Base-by-base conservation (phyloP, 148 eudicot species). In the Cornus kousa region DNA sequence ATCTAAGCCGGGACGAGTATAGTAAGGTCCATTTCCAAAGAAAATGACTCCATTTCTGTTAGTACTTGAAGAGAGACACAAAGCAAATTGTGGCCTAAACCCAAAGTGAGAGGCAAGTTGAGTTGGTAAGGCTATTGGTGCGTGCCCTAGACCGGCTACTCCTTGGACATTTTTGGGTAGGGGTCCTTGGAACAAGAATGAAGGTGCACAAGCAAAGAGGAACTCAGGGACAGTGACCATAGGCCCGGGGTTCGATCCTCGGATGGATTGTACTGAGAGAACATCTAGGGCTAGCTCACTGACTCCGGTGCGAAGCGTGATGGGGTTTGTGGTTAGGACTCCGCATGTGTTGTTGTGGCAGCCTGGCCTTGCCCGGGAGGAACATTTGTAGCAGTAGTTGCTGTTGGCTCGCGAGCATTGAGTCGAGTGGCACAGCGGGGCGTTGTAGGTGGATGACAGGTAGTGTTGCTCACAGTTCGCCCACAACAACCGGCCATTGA, bases 311-410 rank as follows among this genome's bases (percentile, higher is more conserved):
- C 74, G 79, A 35, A 71, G 84, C 24, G 89, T 82, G 0, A 89
- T 64, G 0, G 94, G 92, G 79, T 90, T 92, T 39, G 82, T 81
- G 5, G 79, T 67, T 0, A 60, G 31, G 48, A 84, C 82, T 46
- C 89, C 91, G 40, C 97, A 92, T 0, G 91, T 83, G 80, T 92
- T 88, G 75, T 83, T 83, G 65, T 92, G 94, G 83, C 94, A 90
- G 55, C 90, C 88, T 1, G 88, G 87, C 53, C 88, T 65, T 8
- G 82, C 74, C 5, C 53, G 72, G 10, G 77, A 35, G 17, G 71
- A 50, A 73, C 88, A 86, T 22, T 83, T 80, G 80, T 75, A 80
- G 80, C 94, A 92, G 67, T 57, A 83, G 78, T 85, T 85, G 67
- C 76, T 84, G 24, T 73, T 80, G 57, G 87, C 92, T 14, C 77